These are phyloP conservation scores for Harringtonia aguacate DNA, from an alignment of 2,329 filamentous ascomycete genomes.

Conservation along the genomic window DNA sequence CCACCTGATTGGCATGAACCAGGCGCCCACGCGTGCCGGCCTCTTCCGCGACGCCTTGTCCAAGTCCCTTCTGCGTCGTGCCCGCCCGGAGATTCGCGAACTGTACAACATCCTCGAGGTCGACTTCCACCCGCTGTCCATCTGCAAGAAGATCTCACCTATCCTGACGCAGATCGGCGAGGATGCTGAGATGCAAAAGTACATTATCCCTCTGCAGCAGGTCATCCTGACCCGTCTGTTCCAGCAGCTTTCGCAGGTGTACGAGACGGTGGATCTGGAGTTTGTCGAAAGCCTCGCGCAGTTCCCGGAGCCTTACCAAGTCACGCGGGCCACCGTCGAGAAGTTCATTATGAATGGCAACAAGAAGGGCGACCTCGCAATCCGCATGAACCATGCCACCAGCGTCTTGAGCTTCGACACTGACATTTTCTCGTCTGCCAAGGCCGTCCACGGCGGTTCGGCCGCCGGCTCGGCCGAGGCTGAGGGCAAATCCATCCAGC, in stretches of 20 bases:
- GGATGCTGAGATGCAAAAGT: constrained; percentile 94
- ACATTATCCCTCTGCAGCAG: constrained; percentile 90
- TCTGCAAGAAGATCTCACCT: constrained; percentile 97
- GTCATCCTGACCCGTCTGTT: constrained; percentile 97
- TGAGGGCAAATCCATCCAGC: constrained; percentile 77
- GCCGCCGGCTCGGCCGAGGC: constrained; percentile 77
- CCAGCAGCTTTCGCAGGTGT: constrained; percentile 97
- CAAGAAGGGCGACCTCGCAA: constrained; percentile 97
- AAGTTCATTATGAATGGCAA: constrained; percentile 99
- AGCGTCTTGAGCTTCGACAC: constrained; percentile 95
- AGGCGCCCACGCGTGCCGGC: constrained; percentile 76
- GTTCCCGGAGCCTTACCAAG: constrained; percentile 95
- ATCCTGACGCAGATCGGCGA: constrained; percentile 88
- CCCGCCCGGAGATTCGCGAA: constrained; percentile 86
- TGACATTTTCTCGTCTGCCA: constrained; percentile 95
- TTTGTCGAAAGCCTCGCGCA: constrained; percentile 90
- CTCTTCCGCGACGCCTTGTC: constrained; percentile 94
- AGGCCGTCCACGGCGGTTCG: constrained; percentile 78
- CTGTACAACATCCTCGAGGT: constrained; percentile 98
- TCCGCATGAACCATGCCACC: constrained; percentile 91
- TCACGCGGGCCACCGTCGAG: constrained; percentile 82
- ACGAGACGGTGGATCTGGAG: constrained; percentile 89
- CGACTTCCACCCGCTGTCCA: constrained; percentile 96
- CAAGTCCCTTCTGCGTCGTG: constrained; percentile 89
- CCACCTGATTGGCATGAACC: constrained; percentile 87